Percentiles rank a stretch among this genome's conserved stretches.
Conservation (phyloP, 164 flowering plant species). For the Sedum album region DNA sequence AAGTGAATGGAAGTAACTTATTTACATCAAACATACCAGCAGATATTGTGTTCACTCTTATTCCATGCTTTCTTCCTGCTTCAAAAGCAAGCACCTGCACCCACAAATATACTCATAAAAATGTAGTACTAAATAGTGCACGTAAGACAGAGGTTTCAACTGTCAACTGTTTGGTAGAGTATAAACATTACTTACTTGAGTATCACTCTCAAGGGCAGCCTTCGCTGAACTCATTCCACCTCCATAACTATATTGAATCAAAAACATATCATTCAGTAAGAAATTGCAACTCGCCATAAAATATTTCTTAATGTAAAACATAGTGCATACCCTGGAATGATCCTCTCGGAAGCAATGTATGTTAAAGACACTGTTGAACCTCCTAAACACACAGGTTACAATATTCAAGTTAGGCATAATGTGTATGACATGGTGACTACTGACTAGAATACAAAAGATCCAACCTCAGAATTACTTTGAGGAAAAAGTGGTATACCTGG, state of each 20-base stretch:
- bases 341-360: slow-evolving; percentile 90
- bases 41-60: slow-evolving; percentile 92
- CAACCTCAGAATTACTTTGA: too few relatives aligned
- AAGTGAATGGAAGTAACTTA: not conserved
- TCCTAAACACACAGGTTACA: too few relatives aligned
- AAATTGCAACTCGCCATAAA: not conserved
- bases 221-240: slow-evolving; percentile 99
- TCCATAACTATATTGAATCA: slow-evolving; percentile 55
- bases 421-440: too few relatives aligned
- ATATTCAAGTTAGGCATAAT: too few relatives aligned
- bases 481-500: too few relatives aligned
- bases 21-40: slow-evolving; percentile 45
- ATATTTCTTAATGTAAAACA: not conserved
- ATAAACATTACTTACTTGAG: slow-evolving; percentile 40
- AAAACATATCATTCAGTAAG: too few relatives aligned
- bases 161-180: too few relatives aligned
- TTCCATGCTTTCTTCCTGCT: slow-evolving; percentile 76
- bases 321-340: slow-evolving; percentile 76
- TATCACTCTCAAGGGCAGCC: slow-evolving; percentile 97
- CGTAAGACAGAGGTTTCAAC: not conserved
- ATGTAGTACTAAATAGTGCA: not conserved
- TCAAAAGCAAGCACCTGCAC: slow-evolving; percentile 94
- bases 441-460: too few relatives aligned
- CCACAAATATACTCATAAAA: not conserved
- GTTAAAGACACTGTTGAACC: slow-evolving; percentile 93